A percentile compares a stretch with the other conserved stretches of the same genome.
Conservation (phyloP, 495 filamentous ascomycete species). For the Haplographium delicatum region DNA sequence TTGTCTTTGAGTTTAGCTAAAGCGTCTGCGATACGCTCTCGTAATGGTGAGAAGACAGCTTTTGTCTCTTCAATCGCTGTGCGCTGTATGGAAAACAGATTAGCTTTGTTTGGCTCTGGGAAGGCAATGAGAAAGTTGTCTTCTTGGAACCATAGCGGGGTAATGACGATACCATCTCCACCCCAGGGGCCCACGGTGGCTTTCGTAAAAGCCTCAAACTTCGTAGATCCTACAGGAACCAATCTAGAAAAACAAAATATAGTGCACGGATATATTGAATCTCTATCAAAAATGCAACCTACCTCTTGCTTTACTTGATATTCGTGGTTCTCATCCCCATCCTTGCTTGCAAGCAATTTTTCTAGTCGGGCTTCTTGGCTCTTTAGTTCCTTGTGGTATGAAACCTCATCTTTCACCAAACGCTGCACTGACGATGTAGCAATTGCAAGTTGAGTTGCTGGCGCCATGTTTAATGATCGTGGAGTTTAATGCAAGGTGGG, state of each 20-base stretch:
- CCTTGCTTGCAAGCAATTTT: constrained; percentile 50
- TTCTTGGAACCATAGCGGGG: too few species aligned
- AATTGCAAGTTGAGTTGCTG: constrained; percentile 67
- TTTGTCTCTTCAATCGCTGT: constrained; percentile 76
- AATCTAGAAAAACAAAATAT: too few species aligned
- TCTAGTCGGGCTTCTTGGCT: constrained; percentile 65
- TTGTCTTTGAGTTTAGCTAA: constrained; percentile 62
- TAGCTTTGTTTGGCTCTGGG: constrained; percentile 8
- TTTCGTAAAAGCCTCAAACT: too few species aligned
- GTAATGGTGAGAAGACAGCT: constrained; percentile 65
- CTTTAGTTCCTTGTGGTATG: constrained; percentile 78
- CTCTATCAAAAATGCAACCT: constrained; percentile 10
- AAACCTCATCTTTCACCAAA: constrained; percentile 84
- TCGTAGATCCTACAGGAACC: too few species aligned
- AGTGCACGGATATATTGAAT: too few species aligned
- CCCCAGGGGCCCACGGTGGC: background rate
- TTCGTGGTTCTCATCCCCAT: constrained; percentile 59
- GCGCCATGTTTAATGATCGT: constrained; percentile 48
- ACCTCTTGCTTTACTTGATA: constrained; percentile 84
- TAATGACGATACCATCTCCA: background rate
- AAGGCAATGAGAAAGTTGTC: too few species aligned
- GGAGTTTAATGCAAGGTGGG: too few species aligned
- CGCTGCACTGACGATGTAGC: constrained; percentile 69
- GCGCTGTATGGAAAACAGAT: constrained; percentile 46
- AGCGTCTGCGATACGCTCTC: constrained; percentile 59